These are phyloP conservation scores for Sugiyamaella marilandica DNA, from an alignment of 805 yeast genomes.

Conservation along the genomic window DNA sequence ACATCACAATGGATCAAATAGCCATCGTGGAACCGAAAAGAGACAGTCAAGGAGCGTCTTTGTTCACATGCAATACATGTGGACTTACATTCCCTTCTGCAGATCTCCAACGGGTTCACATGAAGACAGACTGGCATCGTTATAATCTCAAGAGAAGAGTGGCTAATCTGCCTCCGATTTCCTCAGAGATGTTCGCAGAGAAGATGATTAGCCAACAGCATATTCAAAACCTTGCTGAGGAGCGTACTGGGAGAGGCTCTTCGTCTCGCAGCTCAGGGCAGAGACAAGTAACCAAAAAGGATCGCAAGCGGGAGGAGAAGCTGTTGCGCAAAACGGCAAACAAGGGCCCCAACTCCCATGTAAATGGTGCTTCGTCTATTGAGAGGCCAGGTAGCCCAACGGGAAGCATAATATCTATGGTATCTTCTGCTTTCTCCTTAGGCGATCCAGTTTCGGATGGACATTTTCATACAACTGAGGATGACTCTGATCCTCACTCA, in stretches of 20 bases:
- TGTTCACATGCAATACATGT: conserved; percentile 85
- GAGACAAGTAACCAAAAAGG: conserved; percentile 36
- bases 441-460: conserved; percentile 23
- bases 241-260: conserved; percentile 25
- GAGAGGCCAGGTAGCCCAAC: conserved; percentile 17
- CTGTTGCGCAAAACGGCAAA: conserved; percentile 16
- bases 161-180: conserved; percentile 70
- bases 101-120: conserved; percentile 84
- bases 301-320: conserved; percentile 31
- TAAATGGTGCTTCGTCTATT: not conserved
- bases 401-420: conserved; percentile 15
- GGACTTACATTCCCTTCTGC: conserved; percentile 72
- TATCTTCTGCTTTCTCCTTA: conserved; percentile 24
- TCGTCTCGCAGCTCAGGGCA: conserved; percentile 20
- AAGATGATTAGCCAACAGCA: conserved; percentile 47
- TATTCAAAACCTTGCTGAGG: conserved; percentile 17
- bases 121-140: conserved; percentile 98
- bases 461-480: conserved; percentile 10
- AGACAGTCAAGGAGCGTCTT: conserved; percentile 20
- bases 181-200: conserved; percentile 64
- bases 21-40: conserved; percentile 12
- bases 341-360: not conserved
- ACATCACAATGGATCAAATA: conserved; percentile 16
- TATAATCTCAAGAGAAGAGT: conserved; percentile 92
- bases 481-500: conserved; percentile 13